Evolutionary conservation across 1,284 basidiomycete species (phyloP), one percentile per base, ranked within the genome.

Genomic region (Ceratobasidium theobromae): DNA sequence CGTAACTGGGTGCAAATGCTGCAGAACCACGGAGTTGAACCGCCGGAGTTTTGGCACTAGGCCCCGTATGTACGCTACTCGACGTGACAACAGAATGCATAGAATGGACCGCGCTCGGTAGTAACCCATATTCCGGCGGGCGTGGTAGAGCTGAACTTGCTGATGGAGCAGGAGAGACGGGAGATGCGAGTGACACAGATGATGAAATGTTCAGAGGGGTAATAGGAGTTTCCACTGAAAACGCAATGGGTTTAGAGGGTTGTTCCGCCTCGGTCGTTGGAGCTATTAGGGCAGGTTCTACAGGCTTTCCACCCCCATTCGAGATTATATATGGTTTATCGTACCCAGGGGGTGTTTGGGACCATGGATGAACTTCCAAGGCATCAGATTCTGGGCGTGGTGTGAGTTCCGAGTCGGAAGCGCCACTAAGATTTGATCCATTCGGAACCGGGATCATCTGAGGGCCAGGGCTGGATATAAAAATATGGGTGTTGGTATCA

Each of bases 371-470:
- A 16, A 23, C 33, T 27, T 60, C 57, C 12, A 45, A 18, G 16
- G 21, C 57, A 28, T 60, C 57, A n/a, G 46, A 49, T 38, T 60
- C 57, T 16, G 57, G 57, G 18, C 57, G 57, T 23, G 57, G 57
- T 21, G 57, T 60, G 14, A 60, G 57, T 30, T 60, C 57, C 35
- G 57, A 60, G 23, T 60, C 57, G 30, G 57, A 60, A n/a, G 27
- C 12, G 21, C 41, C 32, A 23, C 30, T 40, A 38, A 45, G 43
- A n/a, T 6, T 21, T 14, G 43, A 5, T 5, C 18, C 6, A n/a
- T n/a, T 45, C 18, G 43, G 43, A 14, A 21, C 18, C 9, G 43
- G 6, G 12, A 21, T 21, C 9, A 45, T 21, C 18, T 8, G 6
- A 16, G 35, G 16, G 35, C 16, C 35, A 6, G 6, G 8, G 35